Percentiles rank a stretch among this genome's conserved stretches.
Evolutionary conservation across 148 eudicot genomes (phyloP).

Genomic region (Euryodendron excelsum): DNA sequence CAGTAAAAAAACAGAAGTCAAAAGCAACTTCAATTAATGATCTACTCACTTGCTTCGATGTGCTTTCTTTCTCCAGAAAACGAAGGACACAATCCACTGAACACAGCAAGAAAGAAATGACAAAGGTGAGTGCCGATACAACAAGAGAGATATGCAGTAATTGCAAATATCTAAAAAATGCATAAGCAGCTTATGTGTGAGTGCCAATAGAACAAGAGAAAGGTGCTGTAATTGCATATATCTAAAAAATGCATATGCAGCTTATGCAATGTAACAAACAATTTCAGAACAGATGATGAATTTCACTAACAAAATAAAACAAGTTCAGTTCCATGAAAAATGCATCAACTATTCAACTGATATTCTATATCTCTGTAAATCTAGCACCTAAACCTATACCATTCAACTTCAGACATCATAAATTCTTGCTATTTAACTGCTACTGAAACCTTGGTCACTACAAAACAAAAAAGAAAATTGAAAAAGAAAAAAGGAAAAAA

Average conservation of each 20-base stretch:
- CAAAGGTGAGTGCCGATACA: neutral
- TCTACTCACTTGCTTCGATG: conserved; percentile 72
- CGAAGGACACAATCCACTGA: conserved; percentile 73
- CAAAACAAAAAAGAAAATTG: no score
- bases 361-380: no score
- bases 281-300: neutral
- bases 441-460: neutral
- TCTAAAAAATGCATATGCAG: no score
- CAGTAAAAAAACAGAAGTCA: neutral
- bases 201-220: neutral
- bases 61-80: conserved; percentile 80
- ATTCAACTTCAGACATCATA: neutral
- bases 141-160: no score
- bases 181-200: no score
- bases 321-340: neutral
- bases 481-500: no score
- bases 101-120: conserved; percentile 14
- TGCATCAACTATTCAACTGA: no score
- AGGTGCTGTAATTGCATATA: neutral
- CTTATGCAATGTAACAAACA: neutral
- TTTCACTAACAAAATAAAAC: neutral
- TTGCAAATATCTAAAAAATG: no score
- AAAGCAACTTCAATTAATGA: neutral
- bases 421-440: neutral
- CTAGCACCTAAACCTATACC: neutral